These are phyloP conservation scores for Fusarium setosum DNA, from an alignment of 2,329 filamentous ascomycete genomes.

Conservation along the genomic window DNA sequence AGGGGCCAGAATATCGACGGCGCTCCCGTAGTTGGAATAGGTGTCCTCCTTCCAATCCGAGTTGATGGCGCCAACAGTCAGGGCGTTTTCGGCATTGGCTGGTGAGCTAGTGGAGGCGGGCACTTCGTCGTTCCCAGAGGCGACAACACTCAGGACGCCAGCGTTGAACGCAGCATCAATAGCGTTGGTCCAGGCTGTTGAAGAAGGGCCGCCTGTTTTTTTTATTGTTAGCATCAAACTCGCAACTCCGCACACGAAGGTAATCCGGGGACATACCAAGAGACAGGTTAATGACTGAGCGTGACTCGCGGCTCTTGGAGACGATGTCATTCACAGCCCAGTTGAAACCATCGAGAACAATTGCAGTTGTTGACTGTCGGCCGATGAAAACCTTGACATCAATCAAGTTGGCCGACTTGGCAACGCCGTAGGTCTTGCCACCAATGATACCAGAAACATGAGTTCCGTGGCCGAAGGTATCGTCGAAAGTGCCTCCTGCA, in stretches of 20 bases:
- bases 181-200: constrained; percentile 20
- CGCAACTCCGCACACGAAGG: background rate
- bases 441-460: constrained; percentile 33
- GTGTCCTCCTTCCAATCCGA: constrained; percentile 46
- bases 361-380: constrained; percentile 25
- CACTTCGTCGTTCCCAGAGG: constrained; percentile 36
- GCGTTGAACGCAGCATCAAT: constrained; percentile 36
- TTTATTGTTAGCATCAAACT: background rate
- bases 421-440: constrained; percentile 43
- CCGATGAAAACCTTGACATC: constrained; percentile 55
- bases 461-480: constrained; percentile 29
- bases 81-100: constrained; percentile 35
- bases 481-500: background rate
- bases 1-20: constrained; percentile 59
- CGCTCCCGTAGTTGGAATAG: constrained; percentile 59
- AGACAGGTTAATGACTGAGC: constrained; percentile 59
- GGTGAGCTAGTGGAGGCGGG: constrained; percentile 32
- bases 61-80: constrained; percentile 47
- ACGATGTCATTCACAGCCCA: constrained; percentile 52
- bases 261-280: constrained; percentile 38
- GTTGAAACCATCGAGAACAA: constrained; percentile 47
- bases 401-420: constrained; percentile 54
- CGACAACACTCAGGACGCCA: constrained; percentile 53
- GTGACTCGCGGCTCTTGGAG: constrained; percentile 36
- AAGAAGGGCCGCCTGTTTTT: constrained; percentile 17